Conservation (phyloP, 306 rosid species). For the Vicia faba region DNA sequence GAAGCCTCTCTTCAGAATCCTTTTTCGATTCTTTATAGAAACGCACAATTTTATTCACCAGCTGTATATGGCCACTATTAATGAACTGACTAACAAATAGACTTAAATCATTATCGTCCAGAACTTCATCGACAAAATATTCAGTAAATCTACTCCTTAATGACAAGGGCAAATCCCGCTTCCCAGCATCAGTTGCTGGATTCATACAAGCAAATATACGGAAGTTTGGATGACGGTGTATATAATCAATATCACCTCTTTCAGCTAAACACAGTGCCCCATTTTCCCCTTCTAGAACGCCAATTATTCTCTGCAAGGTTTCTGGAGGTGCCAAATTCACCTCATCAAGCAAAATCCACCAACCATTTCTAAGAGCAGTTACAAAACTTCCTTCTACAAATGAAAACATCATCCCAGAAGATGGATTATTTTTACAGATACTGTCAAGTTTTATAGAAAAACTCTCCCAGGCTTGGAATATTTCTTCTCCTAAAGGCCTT, state of each 20-base stretch:
- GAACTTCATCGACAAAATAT: conserved; percentile 84
- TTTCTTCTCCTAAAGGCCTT: conserved; percentile 59
- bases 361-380: conserved; percentile 81
- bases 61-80: conserved; percentile 41
- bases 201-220: conserved; percentile 98
- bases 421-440: conserved; percentile 50
- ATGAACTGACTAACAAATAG: conserved; percentile 60
- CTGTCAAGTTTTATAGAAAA: conserved; percentile 60
- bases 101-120: conserved; percentile 74
- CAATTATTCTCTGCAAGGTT: conserved; percentile 86
- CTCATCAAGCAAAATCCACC: conserved; percentile 98
- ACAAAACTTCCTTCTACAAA: conserved; percentile 96
- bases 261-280: conserved; percentile 88
- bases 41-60: conserved; percentile 54
- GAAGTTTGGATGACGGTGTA: conserved; percentile 78
- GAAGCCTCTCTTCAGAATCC: conserved; percentile 81
- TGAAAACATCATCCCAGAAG: conserved; percentile 84
- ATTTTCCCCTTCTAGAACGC: conserved; percentile 89
- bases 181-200: conserved; percentile 99
- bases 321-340: conserved; percentile 97
- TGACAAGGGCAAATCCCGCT: conserved; percentile 84
- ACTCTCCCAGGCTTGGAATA: conserved; percentile 63
- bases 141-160: conserved; percentile 91
- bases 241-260: conserved; percentile 81
- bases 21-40: conserved; percentile 76